phyloP scores from a whole-genome alignment of 306 rosid species.

The Cyamopsis tetragonoloba region DNA sequence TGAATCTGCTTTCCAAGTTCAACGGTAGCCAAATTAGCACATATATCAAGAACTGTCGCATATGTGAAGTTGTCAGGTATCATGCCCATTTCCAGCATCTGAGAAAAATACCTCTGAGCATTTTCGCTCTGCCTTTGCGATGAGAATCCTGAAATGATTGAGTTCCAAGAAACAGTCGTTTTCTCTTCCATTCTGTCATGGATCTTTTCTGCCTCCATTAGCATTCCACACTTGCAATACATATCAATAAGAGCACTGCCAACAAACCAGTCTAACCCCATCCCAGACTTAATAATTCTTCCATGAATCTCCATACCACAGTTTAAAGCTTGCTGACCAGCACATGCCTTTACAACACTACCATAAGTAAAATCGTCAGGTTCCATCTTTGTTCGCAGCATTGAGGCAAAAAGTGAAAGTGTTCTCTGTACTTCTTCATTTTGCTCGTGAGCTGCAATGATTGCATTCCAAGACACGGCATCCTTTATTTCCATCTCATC shows the following conservation, averaged over 20 bases:
- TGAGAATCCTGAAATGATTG: conserved; percentile 83
- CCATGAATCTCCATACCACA: conserved; percentile 78
- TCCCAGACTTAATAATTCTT: conserved; percentile 63
- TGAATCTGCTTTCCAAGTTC: conserved; percentile 92
- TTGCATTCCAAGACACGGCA: conserved; percentile 89
- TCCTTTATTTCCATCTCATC: conserved; percentile 71
- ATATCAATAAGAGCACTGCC: conserved; percentile 83
- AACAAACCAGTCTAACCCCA: conserved; percentile 61
- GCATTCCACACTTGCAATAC: conserved; percentile 82
- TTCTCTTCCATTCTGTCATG: conserved; percentile 55
- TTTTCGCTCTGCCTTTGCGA: conserved; percentile 62
- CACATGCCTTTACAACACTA: conserved; percentile 75
- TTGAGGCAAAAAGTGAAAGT: conserved; percentile 58
- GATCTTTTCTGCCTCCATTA: conserved; percentile 75
- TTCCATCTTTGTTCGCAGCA: conserved; percentile 66
- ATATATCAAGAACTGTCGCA: conserved; percentile 73
- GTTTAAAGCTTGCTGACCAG: conserved; percentile 55
- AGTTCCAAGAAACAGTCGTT: conserved; percentile 77
- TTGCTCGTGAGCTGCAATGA: conserved; percentile 77
- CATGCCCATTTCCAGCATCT: conserved; percentile 63
- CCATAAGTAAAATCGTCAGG: conserved; percentile 87
- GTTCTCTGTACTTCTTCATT: conserved; percentile 49
- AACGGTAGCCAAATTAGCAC: conserved; percentile 78
- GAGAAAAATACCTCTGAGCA: conserved; percentile 66
- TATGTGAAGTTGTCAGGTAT: conserved; percentile 80